Evolutionary conservation across 495 filamentous ascomycete species (phyloP).

Genomic region (Clohesyomyces aquaticus): DNA sequence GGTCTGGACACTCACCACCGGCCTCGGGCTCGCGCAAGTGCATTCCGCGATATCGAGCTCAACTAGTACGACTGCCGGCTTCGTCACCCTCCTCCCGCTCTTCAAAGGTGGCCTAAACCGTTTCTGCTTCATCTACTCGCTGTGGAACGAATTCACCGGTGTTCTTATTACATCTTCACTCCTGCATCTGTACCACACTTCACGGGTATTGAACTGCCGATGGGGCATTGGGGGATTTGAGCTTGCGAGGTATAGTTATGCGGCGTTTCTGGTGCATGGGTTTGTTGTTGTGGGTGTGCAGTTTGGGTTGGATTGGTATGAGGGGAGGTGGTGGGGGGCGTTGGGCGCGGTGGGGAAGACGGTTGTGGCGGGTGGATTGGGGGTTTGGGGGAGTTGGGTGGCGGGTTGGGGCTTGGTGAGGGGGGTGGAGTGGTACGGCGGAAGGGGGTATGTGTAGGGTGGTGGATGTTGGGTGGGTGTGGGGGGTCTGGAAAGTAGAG

Average conservation of each 20-base stretch:
- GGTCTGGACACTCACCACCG: background rate
- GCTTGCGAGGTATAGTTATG: slow-evolving; percentile 19
- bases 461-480: background rate
- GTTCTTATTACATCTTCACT: background rate
- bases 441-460: slow-evolving; percentile 8
- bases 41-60: background rate
- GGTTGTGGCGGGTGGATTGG: slow-evolving; percentile 8
- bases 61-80: background rate
- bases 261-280: slow-evolving; percentile 22
- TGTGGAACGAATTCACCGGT: slow-evolving; percentile 13
- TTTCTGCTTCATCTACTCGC: slow-evolving; percentile 2
- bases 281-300: slow-evolving; percentile 12
- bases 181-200: background rate
- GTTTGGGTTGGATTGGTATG: slow-evolving; percentile 12
- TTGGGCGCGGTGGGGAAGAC: slow-evolving; percentile 8
- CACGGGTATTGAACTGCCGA: background rate
- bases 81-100: background rate
- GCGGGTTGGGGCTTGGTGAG: slow-evolving; percentile 11
- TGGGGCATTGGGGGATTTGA: slow-evolving; percentile 9
- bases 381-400: slow-evolving; percentile 1
- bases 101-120: slow-evolving; percentile 8
- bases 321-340: too few relatives aligned
- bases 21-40: background rate
- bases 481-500: too few relatives aligned
- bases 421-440: background rate